A percentile compares a stretch with the other conserved stretches of the same genome.
phyloP scores from a whole-genome alignment of 2,329 filamentous ascomycete genomes.

The Colletotrichum sp. region DNA sequence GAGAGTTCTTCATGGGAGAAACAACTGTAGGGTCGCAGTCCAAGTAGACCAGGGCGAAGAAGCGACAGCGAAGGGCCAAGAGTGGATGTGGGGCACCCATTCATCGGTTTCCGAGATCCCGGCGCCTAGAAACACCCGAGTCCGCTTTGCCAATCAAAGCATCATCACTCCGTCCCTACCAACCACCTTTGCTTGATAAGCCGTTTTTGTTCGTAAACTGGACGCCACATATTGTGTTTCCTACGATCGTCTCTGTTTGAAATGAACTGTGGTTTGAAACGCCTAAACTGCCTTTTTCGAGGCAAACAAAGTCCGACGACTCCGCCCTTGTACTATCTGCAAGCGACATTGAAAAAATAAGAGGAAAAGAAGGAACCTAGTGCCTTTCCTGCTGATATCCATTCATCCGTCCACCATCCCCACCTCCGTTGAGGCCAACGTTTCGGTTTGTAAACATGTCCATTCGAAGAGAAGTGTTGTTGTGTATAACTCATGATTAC shows the following conservation, averaged over 20 bases:
- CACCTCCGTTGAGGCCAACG: not conserved
- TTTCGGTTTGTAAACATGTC: not conserved
- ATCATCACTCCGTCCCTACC: not conserved
- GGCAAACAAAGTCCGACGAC: not conserved
- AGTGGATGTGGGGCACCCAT: not conserved
- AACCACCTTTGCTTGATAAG: not conserved
- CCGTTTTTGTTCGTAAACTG: not conserved
- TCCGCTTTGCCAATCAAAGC: not conserved
- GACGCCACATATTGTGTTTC: not conserved
- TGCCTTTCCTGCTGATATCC: not conserved
- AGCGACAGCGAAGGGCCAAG: not conserved
- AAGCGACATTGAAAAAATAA: not conserved
- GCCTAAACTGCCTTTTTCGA: not conserved
- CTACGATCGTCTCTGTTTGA: not conserved
- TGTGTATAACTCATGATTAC: not conserved
- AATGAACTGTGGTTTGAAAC: not conserved
- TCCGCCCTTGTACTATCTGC: not conserved
- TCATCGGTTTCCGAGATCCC: conserved; percentile 2
- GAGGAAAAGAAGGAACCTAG: not conserved
- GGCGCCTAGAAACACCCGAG: not conserved
- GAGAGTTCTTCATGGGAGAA: not conserved
- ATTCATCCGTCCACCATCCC: not conserved
- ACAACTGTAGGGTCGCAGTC: not conserved
- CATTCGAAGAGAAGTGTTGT: not conserved
- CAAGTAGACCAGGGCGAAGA: not conserved